These are phyloP conservation scores for Rhizodiscina lignyota DNA, from an alignment of 495 filamentous ascomycete genomes.

Conservation along the genomic window DNA sequence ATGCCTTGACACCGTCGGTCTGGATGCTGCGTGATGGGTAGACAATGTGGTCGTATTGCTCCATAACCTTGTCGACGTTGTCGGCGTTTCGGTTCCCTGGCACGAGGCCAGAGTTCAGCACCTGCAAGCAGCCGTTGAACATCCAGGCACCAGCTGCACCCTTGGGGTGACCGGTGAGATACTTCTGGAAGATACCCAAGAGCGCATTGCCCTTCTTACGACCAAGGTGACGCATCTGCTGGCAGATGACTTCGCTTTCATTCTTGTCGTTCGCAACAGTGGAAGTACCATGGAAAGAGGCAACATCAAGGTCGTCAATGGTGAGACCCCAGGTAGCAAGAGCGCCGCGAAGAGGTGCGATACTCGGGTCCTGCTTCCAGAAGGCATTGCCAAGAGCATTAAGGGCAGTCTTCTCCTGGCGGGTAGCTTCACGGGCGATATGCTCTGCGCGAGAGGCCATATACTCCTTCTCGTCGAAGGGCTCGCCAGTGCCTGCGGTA, in stretches of 20 bases:
- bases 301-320: constrained; percentile 85
- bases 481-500: constrained; percentile 47
- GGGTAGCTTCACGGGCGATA: constrained; percentile 71
- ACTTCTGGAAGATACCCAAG: constrained; percentile 98
- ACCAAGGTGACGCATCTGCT: constrained; percentile 89
- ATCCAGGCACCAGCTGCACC: constrained; percentile 98
- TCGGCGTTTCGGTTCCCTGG: constrained; percentile 97
- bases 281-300: constrained; percentile 97
- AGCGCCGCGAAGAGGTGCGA: constrained; percentile 86
- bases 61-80: constrained; percentile 90
- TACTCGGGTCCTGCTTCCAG: constrained; percentile 88
- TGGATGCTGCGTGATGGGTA: constrained; percentile 92
- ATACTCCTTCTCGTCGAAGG: constrained; percentile 70
- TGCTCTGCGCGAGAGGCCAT: constrained; percentile 70
- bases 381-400: constrained; percentile 91
- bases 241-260: constrained; percentile 92
- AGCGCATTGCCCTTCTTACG: constrained; percentile 91
- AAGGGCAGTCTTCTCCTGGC: constrained; percentile 83
- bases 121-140: constrained; percentile 95
- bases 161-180: constrained; percentile 96
- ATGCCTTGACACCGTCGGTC: constrained; percentile 94
- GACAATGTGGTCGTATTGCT: constrained; percentile 94
- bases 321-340: constrained; percentile 96
- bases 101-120: constrained; percentile 81
- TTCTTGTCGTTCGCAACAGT: constrained; percentile 99